Conservation (phyloP, 164 flowering plant genomes). For the Sedum album region DNA sequence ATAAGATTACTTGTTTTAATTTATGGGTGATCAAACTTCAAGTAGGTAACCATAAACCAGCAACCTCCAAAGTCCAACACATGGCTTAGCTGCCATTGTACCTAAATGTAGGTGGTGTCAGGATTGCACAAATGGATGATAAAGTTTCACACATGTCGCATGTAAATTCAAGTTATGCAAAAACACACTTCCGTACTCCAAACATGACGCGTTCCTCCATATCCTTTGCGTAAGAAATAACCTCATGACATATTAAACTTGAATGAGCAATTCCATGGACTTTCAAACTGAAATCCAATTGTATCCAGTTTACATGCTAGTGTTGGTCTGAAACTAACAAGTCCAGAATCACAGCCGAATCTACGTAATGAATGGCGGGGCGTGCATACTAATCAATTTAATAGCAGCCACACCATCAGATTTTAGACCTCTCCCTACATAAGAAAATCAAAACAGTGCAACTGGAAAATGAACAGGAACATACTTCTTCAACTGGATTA, state of each 20-base stretch:
- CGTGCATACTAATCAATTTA: background rate
- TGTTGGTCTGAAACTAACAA: background rate
- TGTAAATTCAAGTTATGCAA: too few species aligned
- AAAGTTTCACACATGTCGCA: too few species aligned
- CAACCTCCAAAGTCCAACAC: background rate
- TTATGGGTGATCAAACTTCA: too few species aligned
- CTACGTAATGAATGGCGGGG: background rate
- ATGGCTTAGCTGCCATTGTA: slow-evolving; percentile 9
- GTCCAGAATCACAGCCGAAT: background rate
- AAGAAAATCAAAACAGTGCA: background rate
- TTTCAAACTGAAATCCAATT: background rate
- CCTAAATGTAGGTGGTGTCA: too few species aligned
- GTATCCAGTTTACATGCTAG: background rate
- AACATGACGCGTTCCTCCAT: background rate
- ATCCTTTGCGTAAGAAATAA: background rate
- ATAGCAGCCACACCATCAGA: background rate
- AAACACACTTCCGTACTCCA: too few species aligned
- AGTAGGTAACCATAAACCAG: background rate
- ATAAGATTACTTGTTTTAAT: too few species aligned
- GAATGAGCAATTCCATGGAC: background rate
- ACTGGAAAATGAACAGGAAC: slow-evolving; percentile 4
- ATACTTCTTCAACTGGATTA: slow-evolving; percentile 42
- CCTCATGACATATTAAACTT: background rate
- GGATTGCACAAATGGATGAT: too few species aligned
- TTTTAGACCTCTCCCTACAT: slow-evolving; percentile 1